A percentile compares a stretch with the other conserved stretches of the same genome.
Evolutionary conservation across 495 filamentous ascomycete species (phyloP).

Genomic region (Saxophila tyrrhenica): DNA sequence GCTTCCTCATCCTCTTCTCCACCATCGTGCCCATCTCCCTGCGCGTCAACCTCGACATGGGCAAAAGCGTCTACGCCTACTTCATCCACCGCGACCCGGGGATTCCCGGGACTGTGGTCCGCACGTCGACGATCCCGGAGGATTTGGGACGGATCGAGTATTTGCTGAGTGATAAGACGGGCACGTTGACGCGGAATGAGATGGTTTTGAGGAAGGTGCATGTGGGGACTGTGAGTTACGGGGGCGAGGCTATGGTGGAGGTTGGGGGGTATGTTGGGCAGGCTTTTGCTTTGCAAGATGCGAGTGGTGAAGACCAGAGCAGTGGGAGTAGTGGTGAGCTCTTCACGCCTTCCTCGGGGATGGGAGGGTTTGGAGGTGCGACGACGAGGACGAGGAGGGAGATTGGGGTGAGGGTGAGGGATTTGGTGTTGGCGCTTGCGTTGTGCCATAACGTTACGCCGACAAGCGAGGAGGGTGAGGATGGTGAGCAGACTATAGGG

Average conservation of each 20-base stretch:
- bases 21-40: constrained; percentile 97
- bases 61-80: constrained; percentile 87
- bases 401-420: constrained; percentile 83
- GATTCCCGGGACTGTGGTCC: constrained; percentile 82
- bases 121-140: constrained; percentile 95
- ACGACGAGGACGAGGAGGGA: constrained; percentile 73
- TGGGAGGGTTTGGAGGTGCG: constrained; percentile 10
- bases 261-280: constrained; percentile 76
- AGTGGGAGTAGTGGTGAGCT: constrained; percentile 28
- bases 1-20: constrained; percentile 95
- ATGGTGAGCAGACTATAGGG: constrained; percentile 62
- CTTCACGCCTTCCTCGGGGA: constrained; percentile 55
- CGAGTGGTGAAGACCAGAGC: neutral
- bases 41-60: constrained; percentile 92
- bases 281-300: constrained; percentile 41
- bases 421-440: constrained; percentile 81
- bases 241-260: constrained; percentile 97
- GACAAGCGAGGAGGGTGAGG: constrained; percentile 62
- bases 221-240: constrained; percentile 94
- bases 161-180: constrained; percentile 92
- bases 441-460: constrained; percentile 98
- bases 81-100: constrained; percentile 88
- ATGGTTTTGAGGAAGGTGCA: constrained; percentile 91
- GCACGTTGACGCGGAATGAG: constrained; percentile 89
- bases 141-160: constrained; percentile 95